phyloP scores from a whole-genome alignment of 2,329 filamentous ascomycete species.

The Microthyrium microscopicum region DNA sequence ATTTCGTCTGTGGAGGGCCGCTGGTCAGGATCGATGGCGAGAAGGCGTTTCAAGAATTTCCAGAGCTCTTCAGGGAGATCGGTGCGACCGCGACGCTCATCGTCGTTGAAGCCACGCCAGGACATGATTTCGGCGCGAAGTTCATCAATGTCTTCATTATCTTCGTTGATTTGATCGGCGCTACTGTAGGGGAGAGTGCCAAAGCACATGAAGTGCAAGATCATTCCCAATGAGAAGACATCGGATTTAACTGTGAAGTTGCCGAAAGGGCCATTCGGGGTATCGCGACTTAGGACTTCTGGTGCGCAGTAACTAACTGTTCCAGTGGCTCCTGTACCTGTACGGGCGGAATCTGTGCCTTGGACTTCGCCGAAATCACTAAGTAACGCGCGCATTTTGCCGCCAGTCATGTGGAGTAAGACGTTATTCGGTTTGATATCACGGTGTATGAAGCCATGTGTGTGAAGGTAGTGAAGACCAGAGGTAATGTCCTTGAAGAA shows the following conservation, averaged over 20 bases:
- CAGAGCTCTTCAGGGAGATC: conserved; percentile 82
- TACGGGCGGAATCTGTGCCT: conserved; percentile 60
- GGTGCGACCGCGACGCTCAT: conserved; percentile 54
- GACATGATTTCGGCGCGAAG: conserved; percentile 70
- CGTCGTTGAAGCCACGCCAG: conserved; percentile 80
- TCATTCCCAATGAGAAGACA: conserved; percentile 97
- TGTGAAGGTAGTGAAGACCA: conserved; percentile 76
- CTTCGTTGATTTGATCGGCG: conserved; percentile 74
- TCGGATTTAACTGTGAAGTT: conserved; percentile 97
- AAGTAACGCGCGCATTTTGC: conserved; percentile 63
- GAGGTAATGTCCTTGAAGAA: conserved; percentile 93
- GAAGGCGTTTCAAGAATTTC: conserved; percentile 60
- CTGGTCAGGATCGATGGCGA: conserved; percentile 59
- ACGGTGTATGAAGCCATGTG: conserved; percentile 84
- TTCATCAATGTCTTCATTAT: conserved; percentile 76
- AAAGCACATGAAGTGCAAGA: conserved; percentile 96
- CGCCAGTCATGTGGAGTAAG: conserved; percentile 61
- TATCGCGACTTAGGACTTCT: conserved; percentile 60
- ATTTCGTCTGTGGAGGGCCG: conserved; percentile 80
- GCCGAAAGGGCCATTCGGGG: conserved; percentile 50
- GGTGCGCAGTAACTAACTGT: conserved; percentile 97
- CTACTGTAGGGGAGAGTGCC: conserved; percentile 69
- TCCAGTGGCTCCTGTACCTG: conserved; percentile 81
- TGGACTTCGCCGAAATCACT: conserved; percentile 98
- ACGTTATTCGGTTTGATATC: conserved; percentile 96